These are phyloP conservation scores for Heimioporus sp. DNA, from an alignment of 768 basidiomycete species.

Conservation along the genomic window DNA sequence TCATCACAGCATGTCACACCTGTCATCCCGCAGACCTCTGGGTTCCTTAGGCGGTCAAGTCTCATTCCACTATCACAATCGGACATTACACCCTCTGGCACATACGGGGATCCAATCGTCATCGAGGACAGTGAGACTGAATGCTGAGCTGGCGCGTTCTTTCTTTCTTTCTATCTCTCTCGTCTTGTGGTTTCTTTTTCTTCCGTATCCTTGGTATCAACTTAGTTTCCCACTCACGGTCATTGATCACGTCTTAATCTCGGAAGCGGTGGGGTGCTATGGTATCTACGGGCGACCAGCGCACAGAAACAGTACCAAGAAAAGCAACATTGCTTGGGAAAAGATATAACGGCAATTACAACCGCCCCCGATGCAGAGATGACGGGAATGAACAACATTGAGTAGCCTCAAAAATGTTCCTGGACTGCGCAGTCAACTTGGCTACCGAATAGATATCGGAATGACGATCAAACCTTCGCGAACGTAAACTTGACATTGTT, in stretches of 20 bases:
- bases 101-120: constrained; percentile 21
- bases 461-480: constrained; percentile 60
- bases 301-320: background rate
- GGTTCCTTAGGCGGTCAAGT: constrained; percentile 2
- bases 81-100: constrained; percentile 11
- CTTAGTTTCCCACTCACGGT: background rate
- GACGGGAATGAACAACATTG: background rate
- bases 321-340: background rate
- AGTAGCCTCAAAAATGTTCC: constrained; percentile 16
- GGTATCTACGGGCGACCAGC: background rate
- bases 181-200: background rate
- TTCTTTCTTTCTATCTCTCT: constrained; percentile 1
- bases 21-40: background rate
- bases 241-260: background rate
- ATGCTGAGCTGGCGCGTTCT: background rate
- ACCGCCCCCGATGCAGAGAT: background rate
- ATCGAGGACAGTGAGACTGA: constrained; percentile 21
- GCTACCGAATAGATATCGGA: background rate
- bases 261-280: background rate
- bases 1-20: background rate
- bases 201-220: background rate
- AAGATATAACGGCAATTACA: background rate
- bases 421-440: constrained; percentile 1
- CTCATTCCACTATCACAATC: constrained; percentile 1
- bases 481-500: constrained; percentile 72